Base-by-base conservation (phyloP, 352 stramenopile species). In the Phytophthora sansomeana region DNA sequence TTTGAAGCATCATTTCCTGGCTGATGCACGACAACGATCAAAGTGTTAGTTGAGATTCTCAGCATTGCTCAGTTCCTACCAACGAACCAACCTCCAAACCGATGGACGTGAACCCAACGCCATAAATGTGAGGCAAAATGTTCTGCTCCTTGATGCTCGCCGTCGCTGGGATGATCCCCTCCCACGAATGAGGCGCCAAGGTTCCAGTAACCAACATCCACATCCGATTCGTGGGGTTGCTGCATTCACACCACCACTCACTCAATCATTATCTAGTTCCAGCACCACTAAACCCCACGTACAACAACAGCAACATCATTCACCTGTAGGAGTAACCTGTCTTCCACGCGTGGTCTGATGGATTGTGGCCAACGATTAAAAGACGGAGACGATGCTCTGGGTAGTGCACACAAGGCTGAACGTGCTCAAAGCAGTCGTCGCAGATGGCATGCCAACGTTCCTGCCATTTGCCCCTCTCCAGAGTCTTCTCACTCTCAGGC, bases 181-280 rank as follows among this genome's bases (percentile, higher is more conserved):
- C 26, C 83, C 87, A 96, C 7, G 72, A 74, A 4, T 79, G 64
- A 35, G 81, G 67, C 5, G 80, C 54, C 17, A 93, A 73, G 1
- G 64, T 81, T 8, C 91, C 91, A 24, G 83, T 90, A 14, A 97
- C 64, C 44, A 97, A 60, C 47, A 82, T 91, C 91, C 90, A 97
- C 80, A 97, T 93, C 29, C 87, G 87, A 63, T 97, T 97, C 19
- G 68, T 95, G 9, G 91, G 91, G 51, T 97, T 97, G 61, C 85
- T 95, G 50, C 10, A 50, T 38, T 41, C 17, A 43, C n/a, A 39
- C 47, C 36, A 19, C n/a, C n/a, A n/a, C n/a, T n/a, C 9, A 51
- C 39, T 24, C 17, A 8, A 16, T 1, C n/a, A 21, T 47, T 46
- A 46, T n/a, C 28, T 43, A 8, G 1, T 24, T 43, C 16, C 4